These are phyloP conservation scores for Pseudogymnoascus sp. DNA, from an alignment of 2,329 filamentous ascomycete species.

Conservation along the genomic window DNA sequence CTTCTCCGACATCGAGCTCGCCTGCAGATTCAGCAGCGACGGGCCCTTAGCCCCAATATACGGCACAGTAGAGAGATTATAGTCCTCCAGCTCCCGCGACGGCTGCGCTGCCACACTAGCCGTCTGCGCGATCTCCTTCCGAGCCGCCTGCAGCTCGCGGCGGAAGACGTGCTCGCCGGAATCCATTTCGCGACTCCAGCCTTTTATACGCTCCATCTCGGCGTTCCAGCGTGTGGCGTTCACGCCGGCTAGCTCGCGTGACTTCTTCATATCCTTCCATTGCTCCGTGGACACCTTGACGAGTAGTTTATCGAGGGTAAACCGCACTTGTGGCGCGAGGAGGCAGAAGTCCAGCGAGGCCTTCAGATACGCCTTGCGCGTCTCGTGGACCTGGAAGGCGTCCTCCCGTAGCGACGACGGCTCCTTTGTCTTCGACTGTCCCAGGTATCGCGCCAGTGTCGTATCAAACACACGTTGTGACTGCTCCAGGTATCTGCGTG, in stretches of 20 bases:
- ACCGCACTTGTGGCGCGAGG: slow-evolving; percentile 74
- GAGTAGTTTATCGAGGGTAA: slow-evolving; percentile 75
- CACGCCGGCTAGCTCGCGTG: slow-evolving; percentile 54
- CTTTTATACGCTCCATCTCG: slow-evolving; percentile 85
- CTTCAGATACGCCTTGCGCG: slow-evolving; percentile 80
- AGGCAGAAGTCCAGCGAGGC: slow-evolving; percentile 91
- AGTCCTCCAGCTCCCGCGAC: slow-evolving; percentile 87
- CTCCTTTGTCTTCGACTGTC: slow-evolving; percentile 88
- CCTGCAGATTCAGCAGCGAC: slow-evolving; percentile 36
- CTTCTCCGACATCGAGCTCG: slow-evolving; percentile 61
- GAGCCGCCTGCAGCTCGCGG: slow-evolving; percentile 67
- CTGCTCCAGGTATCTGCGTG: slow-evolving; percentile 63
- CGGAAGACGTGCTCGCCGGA: slow-evolving; percentile 75
- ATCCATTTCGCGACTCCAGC: slow-evolving; percentile 94
- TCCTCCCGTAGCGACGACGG: slow-evolving; percentile 85
- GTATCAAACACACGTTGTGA: slow-evolving; percentile 79
- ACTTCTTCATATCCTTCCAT: slow-evolving; percentile 74
- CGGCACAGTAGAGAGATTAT: slow-evolving; percentile 80
- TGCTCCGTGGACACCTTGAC: slow-evolving; percentile 78
- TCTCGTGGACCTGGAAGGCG: slow-evolving; percentile 90
- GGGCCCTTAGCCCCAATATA: slow-evolving; percentile 67
- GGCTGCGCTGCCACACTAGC: slow-evolving; percentile 65
- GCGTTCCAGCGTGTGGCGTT: slow-evolving; percentile 57
- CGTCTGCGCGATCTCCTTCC: slow-evolving; percentile 72
- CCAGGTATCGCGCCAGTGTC: slow-evolving; percentile 70